These are phyloP conservation scores for Cutaneotrichosporon cyanovorans DNA, from an alignment of 1,284 basidiomycete genomes.

Conservation along the genomic window DNA sequence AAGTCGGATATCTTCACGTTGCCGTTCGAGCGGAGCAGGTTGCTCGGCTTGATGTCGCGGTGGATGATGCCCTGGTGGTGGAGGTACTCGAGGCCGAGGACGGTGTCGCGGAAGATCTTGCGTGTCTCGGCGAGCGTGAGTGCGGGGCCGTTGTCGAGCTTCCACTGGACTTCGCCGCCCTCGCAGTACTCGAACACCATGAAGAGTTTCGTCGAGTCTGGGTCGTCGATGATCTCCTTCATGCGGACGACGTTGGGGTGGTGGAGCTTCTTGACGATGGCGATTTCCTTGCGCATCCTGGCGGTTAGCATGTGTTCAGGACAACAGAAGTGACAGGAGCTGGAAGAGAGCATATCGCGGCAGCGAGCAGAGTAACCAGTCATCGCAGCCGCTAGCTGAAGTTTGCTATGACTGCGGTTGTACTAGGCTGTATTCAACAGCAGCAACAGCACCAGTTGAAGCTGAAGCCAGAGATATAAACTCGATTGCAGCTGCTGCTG, in stretches of 20 bases:
- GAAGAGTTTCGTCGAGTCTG: constrained; percentile 79
- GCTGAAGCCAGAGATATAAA: too few species aligned
- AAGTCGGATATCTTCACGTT: constrained; percentile 98
- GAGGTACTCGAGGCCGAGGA: constrained; percentile 88
- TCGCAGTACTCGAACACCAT: constrained; percentile 96
- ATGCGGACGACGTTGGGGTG: constrained; percentile 89
- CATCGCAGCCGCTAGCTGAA: too few species aligned
- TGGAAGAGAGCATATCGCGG: too few species aligned
- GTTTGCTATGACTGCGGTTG: too few species aligned
- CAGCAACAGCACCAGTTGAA: too few species aligned
- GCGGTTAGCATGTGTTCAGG: constrained; percentile 24
- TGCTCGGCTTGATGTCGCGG: constrained; percentile 98
- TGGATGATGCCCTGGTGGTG: constrained; percentile 98
- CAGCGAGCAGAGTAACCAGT: too few species aligned
- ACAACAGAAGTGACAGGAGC: too few species aligned
- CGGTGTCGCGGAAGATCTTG: constrained; percentile 81
- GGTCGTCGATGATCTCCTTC: constrained; percentile 92
- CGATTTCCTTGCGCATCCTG: constrained; percentile 71
- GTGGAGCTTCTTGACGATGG: constrained; percentile 92
- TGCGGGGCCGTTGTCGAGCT: constrained; percentile 59
- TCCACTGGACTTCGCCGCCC: constrained; percentile 91
- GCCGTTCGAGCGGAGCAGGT: constrained; percentile 79
- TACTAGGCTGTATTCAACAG: too few species aligned
- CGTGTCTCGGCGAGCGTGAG: constrained; percentile 75
- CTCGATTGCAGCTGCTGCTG: too few species aligned